Conservation (phyloP, 1,139 yeast species). For the Scheffersomyces stambukii region DNA sequence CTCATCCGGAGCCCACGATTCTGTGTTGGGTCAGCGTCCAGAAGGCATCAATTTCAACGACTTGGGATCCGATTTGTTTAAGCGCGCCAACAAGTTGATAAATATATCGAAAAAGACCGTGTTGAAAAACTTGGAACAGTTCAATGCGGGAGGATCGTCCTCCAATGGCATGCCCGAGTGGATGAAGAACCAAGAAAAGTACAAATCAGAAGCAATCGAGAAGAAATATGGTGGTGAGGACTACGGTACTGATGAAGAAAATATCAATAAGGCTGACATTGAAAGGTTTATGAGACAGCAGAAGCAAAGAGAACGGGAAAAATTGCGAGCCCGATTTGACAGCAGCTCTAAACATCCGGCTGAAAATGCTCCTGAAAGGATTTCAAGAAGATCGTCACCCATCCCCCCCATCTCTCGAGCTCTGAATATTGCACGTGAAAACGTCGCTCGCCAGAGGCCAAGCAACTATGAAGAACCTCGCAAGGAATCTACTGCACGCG, state of each 20-base stretch:
- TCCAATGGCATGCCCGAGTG: constrained; percentile 61
- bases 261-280: constrained; percentile 42
- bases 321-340: constrained; percentile 23
- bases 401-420: constrained; percentile 1
- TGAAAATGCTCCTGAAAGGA: constrained; percentile 1
- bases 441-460: constrained; percentile 1
- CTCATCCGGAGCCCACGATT: constrained; percentile 12
- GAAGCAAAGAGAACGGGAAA: constrained; percentile 35
- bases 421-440: not conserved
- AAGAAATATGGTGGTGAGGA: constrained; percentile 36
- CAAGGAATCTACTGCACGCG: too few relatives aligned
- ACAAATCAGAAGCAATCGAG: constrained; percentile 40
- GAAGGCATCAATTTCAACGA: constrained; percentile 44
- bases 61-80: constrained; percentile 57
- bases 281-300: constrained; percentile 36
- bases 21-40: constrained; percentile 10
- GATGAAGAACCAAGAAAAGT: constrained; percentile 62
- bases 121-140: constrained; percentile 61
- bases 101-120: constrained; percentile 60
- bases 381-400: constrained; percentile 1
- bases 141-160: constrained; percentile 32
- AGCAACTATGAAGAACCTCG: too few relatives aligned
- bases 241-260: constrained; percentile 43
- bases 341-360: constrained; percentile 2
- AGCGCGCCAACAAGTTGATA: constrained; percentile 60